Evolutionary conservation across 169 alveolate genomes (phyloP).

Genomic region (Eimeria maxima): DNA sequence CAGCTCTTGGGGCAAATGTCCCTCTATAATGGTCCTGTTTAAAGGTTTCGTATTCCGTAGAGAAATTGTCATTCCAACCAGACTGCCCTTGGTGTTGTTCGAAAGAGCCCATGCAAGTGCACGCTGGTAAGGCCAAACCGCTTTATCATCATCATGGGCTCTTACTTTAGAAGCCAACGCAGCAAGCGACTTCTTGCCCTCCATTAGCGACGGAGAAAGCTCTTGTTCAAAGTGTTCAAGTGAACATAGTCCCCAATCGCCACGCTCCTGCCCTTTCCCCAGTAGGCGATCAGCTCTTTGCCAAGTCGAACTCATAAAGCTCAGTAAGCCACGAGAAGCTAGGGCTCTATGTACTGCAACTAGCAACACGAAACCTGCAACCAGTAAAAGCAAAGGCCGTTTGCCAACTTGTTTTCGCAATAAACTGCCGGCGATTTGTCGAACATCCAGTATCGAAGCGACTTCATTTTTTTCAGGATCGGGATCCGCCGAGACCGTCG

Average conservation of each 20-base stretch:
- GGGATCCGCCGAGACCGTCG: neutral
- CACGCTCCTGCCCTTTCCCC: constrained; percentile 1
- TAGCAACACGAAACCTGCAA: neutral
- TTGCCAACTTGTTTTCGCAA: neutral
- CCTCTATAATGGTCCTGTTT: neutral
- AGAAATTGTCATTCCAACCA: neutral
- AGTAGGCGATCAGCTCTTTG: neutral
- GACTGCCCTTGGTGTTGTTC: neutral
- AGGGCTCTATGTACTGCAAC: neutral
- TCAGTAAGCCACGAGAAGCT: neutral
- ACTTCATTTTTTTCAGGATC: too few relatives aligned
- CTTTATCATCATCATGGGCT: too few relatives aligned
- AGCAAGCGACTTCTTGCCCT: constrained; percentile 2
- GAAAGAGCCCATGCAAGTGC: neutral
- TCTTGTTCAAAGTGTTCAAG: constrained; percentile 30
- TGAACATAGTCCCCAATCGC: neutral
- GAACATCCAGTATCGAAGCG: neutral
- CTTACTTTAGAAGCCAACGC: neutral
- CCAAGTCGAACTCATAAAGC: neutral
- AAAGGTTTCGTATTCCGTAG: neutral
- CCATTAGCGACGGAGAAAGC: neutral
- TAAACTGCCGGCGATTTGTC: neutral
- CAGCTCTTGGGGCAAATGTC: neutral
- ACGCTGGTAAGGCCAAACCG: neutral
- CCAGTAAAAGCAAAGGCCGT: neutral